phyloP scores from a whole-genome alignment of 1,284 basidiomycete genomes.

The Cryptococcus sp. region DNA sequence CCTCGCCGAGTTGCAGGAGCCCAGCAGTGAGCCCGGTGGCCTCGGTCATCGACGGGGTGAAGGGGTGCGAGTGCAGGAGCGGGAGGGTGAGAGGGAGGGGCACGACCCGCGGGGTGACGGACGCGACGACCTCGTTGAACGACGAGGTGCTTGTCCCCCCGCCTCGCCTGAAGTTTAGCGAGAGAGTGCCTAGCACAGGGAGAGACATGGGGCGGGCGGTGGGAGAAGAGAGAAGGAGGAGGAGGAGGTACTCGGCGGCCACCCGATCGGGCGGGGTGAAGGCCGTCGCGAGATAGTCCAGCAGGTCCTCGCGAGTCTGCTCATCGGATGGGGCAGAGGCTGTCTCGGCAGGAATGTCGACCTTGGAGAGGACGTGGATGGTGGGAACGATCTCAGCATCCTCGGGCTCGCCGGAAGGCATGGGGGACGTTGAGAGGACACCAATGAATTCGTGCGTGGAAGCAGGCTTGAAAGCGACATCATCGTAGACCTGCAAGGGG shows the following conservation, averaged over 20 bases:
- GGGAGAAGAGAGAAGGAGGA: conserved; percentile 39
- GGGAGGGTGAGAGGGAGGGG: conserved; percentile 34
- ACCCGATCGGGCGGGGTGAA: conserved; percentile 34
- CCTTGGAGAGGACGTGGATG: conserved; percentile 37
- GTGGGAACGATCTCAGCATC: conserved; percentile 37
- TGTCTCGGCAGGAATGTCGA: not conserved
- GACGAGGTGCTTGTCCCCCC: not conserved
- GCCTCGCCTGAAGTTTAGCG: conserved; percentile 36
- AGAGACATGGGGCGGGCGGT: conserved; percentile 27
- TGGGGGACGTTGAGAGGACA: conserved; percentile 33
- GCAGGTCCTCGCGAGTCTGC: conserved; percentile 21
- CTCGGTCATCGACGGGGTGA: conserved; percentile 33
- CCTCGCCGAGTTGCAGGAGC: conserved; percentile 40
- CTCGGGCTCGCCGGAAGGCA: conserved; percentile 35
- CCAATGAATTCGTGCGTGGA: conserved; percentile 41
- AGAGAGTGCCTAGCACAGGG: conserved; percentile 41
- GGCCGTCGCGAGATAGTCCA: conserved; percentile 35
- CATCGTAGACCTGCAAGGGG: conserved; percentile 38
- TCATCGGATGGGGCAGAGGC: not conserved
- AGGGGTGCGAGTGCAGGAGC: conserved; percentile 35
- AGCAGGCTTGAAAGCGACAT: conserved; percentile 40
- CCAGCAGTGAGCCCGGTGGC: conserved; percentile 39
- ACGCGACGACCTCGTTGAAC: conserved; percentile 16
- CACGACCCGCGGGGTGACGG: conserved; percentile 30
- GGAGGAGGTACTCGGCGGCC: conserved; percentile 42